Evolutionary conservation across 164 flowering plant species (phyloP).

Genomic region (Amborella trichopoda): DNA sequence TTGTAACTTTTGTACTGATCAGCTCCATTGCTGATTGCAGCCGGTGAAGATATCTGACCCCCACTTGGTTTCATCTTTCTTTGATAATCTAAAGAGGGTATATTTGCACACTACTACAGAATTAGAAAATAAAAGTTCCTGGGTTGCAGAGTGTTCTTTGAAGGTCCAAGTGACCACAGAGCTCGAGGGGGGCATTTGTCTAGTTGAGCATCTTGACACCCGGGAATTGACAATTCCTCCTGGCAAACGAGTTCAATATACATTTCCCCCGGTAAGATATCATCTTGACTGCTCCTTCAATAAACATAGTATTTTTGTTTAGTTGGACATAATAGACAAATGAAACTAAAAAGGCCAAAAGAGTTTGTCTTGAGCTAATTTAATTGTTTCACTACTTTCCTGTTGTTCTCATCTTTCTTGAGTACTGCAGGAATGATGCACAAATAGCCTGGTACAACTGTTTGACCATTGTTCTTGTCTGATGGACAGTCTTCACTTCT

Average conservation of each 20-base stretch:
- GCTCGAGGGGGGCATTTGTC: conserved; percentile 46
- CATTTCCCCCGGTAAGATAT: conserved; percentile 83
- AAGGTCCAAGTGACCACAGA: conserved; percentile 75
- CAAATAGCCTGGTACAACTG: too few relatives aligned
- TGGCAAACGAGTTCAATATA: conserved; percentile 39
- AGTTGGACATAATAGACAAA: too few relatives aligned
- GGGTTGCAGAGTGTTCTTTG: conserved; percentile 74
- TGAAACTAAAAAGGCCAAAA: too few relatives aligned
- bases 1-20: too few relatives aligned
- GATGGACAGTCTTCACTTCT: too few relatives aligned
- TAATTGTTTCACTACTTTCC: too few relatives aligned
- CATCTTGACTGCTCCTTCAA: too few relatives aligned
- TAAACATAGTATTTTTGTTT: too few relatives aligned
- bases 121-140: conserved; percentile 65
- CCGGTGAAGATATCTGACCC: conserved; percentile 91
- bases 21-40: conserved; percentile 61
- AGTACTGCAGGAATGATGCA: too few relatives aligned
- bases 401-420: too few relatives aligned
- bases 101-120: conserved; percentile 74
- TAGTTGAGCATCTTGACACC: conserved; percentile 79
- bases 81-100: conserved; percentile 63
- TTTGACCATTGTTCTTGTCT: too few relatives aligned
- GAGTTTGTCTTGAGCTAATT: too few relatives aligned
- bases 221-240: conserved; percentile 52
- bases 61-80: conserved; percentile 92